Evolutionary conservation across 352 stramenopile genomes (phyloP), one percentile per base, ranked within the genome.

Genomic region (Phytophthora melonis): DNA sequence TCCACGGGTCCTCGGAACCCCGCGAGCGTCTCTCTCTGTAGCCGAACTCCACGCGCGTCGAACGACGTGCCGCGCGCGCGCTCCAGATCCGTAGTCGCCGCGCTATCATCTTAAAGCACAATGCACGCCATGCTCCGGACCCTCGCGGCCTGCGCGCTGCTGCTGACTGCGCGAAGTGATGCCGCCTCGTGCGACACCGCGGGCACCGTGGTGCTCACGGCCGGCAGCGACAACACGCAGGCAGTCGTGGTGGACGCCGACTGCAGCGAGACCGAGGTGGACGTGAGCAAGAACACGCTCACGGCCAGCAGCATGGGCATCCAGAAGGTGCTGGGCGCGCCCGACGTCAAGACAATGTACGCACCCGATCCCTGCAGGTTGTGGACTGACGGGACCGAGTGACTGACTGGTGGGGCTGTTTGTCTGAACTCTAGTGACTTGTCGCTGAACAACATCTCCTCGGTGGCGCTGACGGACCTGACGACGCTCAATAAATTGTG

Each of bases 361-460:
- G 77, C 23, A 2, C 23, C 23, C 23, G 23, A 25, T 25, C 23
- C 23, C 23, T 25, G 23, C 23, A 25, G 23, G 23, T 25, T 25
- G 23, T 32, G 27, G 27, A 32, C 27, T 32, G 27, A 41, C 34
- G 10, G 10, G 34, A 5, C 34, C 13, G 34, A 5, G 10, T 41
- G 34, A 41, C 58, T 25, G 52, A 56, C 60, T 75, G 53, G 63
- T 64, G 32, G 18, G n/a, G 13, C 36, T 41, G 3, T 36, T 66
- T 60, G 23, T 68, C 25, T 66, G 32, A 36, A 66, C 27, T 18
- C 32, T 66, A 86, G 79, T 36, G 66, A 80, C 54, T 73, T 89
- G 27, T 81, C 81, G 32, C 68, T 83, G n/a, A 89, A 89, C 68
- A 87, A 84, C 58, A 79, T 89, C 34, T 72, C 82, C 34, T 75